Conservation (phyloP, 371 early-diverging fungal genomes). For the Mortierella polycephala region DNA sequence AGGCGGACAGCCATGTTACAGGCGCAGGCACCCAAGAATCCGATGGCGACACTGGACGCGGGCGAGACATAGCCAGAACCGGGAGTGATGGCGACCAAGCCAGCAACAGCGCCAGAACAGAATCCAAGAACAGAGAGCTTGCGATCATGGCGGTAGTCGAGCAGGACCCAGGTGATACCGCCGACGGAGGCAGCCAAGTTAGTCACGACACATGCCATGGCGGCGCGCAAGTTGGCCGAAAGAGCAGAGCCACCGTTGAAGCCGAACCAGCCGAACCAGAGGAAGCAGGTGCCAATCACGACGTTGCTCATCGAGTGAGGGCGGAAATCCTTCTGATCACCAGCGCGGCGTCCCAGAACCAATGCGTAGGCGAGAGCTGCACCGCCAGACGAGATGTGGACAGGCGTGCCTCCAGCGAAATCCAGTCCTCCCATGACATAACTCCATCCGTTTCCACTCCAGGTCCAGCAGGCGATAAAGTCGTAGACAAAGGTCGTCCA, state of each 20-base stretch:
- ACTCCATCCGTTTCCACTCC: conserved; percentile 88
- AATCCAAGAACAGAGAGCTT: conserved; percentile 90
- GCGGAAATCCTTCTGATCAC: conserved; percentile 74
- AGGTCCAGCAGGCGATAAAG: conserved; percentile 93
- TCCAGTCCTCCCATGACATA: conserved; percentile 79
- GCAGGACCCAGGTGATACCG: conserved; percentile 84
- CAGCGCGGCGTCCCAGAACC: conserved; percentile 83
- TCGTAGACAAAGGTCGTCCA: conserved; percentile 94
- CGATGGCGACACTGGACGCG: conserved; percentile 84
- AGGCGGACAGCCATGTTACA: conserved; percentile 84
- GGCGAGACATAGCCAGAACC: conserved; percentile 90
- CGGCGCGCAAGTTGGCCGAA: conserved; percentile 84
- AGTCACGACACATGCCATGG: conserved; percentile 86
- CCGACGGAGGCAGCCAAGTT: conserved; percentile 88
- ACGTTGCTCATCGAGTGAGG: conserved; percentile 93
- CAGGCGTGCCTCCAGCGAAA: conserved; percentile 93
- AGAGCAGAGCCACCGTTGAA: conserved; percentile 92
- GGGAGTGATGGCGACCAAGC: conserved; percentile 94
- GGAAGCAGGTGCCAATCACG: conserved; percentile 84
- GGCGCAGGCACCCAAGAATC: conserved; percentile 73
- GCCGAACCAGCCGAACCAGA: conserved; percentile 94
- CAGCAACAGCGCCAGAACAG: conserved; percentile 93
- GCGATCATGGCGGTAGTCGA: conserved; percentile 80
- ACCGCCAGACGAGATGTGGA: conserved; percentile 91
- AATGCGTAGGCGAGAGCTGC: conserved; percentile 90